Percentiles rank a stretch among this genome's conserved stretches.
These are phyloP conservation scores for Nakazawaea holstii DNA, from an alignment of 805 yeast genomes.

Conservation along the genomic window DNA sequence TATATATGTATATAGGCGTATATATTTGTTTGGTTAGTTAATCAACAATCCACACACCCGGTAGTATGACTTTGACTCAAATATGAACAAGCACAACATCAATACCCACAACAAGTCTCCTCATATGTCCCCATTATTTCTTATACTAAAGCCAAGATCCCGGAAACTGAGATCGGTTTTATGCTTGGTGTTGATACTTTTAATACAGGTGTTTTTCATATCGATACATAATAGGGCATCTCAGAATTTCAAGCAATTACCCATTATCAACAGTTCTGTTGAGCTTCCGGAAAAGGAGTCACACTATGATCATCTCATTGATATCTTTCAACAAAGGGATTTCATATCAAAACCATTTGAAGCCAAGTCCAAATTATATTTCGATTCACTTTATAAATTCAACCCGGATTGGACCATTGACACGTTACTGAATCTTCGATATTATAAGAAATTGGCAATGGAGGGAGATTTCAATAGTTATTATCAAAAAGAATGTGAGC, in stretches of 20 bases:
- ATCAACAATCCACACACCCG: too few relatives aligned
- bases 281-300: neutral
- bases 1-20: too few relatives aligned
- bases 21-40: too few relatives aligned
- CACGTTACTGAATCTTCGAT: neutral
- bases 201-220: slow-evolving; percentile 1
- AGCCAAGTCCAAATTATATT: slow-evolving; percentile 39
- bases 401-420: slow-evolving; percentile 36
- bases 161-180: slow-evolving; percentile 4
- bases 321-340: slow-evolving; percentile 3
- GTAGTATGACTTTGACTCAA: too few relatives aligned
- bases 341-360: slow-evolving; percentile 22
- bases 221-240: slow-evolving; percentile 3
- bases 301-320: slow-evolving; percentile 8
- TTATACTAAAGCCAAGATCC: slow-evolving; percentile 2
- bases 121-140: neutral
- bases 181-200: slow-evolving; percentile 1
- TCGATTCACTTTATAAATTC: slow-evolving; percentile 31
- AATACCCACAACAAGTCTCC: neutral
- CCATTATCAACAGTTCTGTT: neutral
- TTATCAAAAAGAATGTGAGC: slow-evolving; percentile 21
- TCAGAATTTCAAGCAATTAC: neutral
- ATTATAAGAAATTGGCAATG: slow-evolving; percentile 3
- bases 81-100: neutral
- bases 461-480: slow-evolving; percentile 1